These are phyloP conservation scores for Xylaria sp. DNA, from an alignment of 2,329 filamentous ascomycete species.

Conservation along the genomic window DNA sequence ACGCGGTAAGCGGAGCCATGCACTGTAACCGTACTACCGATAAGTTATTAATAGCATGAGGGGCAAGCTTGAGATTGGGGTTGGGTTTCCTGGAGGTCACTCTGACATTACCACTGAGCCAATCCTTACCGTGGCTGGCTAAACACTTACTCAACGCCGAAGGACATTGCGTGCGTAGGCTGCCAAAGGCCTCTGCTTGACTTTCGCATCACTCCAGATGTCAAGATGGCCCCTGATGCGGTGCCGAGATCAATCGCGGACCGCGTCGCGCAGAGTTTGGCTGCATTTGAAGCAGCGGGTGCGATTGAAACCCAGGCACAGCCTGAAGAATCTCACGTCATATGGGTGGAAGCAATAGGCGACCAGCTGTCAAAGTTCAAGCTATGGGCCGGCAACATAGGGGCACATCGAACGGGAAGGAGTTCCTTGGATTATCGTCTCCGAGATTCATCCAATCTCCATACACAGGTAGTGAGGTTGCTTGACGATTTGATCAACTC, in stretches of 20 bases:
- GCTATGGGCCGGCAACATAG: slow-evolving; percentile 41
- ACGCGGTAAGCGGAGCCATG: slow-evolving; percentile 12
- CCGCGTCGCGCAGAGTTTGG: slow-evolving; percentile 22
- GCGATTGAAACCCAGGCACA: background rate
- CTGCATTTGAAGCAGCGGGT: slow-evolving; percentile 29
- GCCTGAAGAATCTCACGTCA: background rate
- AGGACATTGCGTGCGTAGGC: background rate
- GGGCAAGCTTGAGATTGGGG: slow-evolving; percentile 5
- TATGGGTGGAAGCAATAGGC: slow-evolving; percentile 6
- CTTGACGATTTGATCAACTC: slow-evolving; percentile 38
- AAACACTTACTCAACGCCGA: background rate
- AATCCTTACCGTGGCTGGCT: background rate
- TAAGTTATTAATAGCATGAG: background rate
- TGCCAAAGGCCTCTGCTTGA: background rate
- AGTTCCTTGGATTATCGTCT: slow-evolving; percentile 42
- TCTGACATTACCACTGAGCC: background rate
- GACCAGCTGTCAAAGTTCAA: slow-evolving; percentile 37
- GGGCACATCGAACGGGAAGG: slow-evolving; percentile 36
- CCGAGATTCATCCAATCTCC: slow-evolving; percentile 41
- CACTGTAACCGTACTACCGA: slow-evolving; percentile 9
- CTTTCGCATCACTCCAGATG: background rate
- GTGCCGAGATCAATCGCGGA: slow-evolving; percentile 22
- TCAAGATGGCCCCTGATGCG: slow-evolving; percentile 13
- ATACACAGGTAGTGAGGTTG: slow-evolving; percentile 41
- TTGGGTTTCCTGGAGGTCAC: background rate